These are phyloP conservation scores for Salix arbutifolia DNA, from an alignment of 345 rosid species.

Conservation along the genomic window DNA sequence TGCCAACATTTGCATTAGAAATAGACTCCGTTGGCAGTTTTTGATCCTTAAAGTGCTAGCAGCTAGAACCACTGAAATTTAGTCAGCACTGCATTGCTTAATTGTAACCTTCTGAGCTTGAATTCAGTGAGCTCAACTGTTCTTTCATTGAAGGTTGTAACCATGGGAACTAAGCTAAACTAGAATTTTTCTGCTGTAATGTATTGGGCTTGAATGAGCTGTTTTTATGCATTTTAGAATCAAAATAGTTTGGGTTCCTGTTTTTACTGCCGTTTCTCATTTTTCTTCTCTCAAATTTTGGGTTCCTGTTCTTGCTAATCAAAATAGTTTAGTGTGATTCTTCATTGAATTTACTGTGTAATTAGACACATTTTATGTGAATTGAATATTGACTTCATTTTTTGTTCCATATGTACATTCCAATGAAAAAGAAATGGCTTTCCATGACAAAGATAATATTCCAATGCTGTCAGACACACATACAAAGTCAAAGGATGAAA, in stretches of 20 bases:
- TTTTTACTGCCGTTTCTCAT: not conserved
- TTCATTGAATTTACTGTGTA: not conserved
- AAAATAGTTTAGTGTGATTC: not conserved
- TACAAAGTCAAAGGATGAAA: constrained; percentile 25
- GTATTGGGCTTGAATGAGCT: not conserved
- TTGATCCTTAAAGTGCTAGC: not conserved
- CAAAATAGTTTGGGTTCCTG: not conserved
- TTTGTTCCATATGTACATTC: constrained; percentile 15
- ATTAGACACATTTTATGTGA: not conserved
- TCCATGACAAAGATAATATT: constrained; percentile 51
- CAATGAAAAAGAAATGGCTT: constrained; percentile 36
- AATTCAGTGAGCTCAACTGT: not conserved
- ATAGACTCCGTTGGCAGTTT: not conserved
- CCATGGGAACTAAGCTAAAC: not conserved
- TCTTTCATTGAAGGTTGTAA: not conserved
- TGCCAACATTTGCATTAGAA: not conserved
- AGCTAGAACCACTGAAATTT: not conserved
- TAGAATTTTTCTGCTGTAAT: not conserved
- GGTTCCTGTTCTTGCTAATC: not conserved
- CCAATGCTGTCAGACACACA: constrained; percentile 55
- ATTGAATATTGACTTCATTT: not conserved
- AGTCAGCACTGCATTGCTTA: not conserved
- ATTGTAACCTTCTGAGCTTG: not conserved
- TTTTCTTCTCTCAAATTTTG: not conserved
- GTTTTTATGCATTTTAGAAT: not conserved